phyloP scores from a whole-genome alignment of 495 filamentous ascomycete genomes.

The Penicillium flavigenum region DNA sequence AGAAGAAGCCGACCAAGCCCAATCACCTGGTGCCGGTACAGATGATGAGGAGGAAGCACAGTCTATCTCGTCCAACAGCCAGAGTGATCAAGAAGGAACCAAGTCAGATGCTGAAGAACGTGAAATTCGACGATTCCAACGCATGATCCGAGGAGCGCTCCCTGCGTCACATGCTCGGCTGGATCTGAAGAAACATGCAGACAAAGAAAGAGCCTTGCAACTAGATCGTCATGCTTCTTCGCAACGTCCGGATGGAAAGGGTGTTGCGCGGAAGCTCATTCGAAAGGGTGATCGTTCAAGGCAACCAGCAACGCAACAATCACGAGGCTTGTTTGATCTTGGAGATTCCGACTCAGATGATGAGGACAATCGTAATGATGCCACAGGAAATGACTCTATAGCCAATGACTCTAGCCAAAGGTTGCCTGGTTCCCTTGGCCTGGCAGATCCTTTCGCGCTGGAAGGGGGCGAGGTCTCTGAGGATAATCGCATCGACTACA shows the following conservation, averaged over 20 bases:
- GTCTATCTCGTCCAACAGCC: slow-evolving; percentile 23
- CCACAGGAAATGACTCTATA: background rate
- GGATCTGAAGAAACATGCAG: slow-evolving; percentile 49
- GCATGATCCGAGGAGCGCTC: slow-evolving; percentile 76
- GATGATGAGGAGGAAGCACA: slow-evolving; percentile 25
- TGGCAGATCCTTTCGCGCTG: slow-evolving; percentile 27
- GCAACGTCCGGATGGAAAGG: slow-evolving; percentile 35
- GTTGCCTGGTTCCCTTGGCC: slow-evolving; percentile 17
- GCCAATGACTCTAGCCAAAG: slow-evolving; percentile 7
- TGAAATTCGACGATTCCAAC: slow-evolving; percentile 42
- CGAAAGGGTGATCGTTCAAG: slow-evolving; percentile 26
- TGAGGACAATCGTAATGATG: slow-evolving; percentile 35
- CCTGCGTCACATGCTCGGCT: slow-evolving; percentile 89
- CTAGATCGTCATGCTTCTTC: slow-evolving; percentile 20
- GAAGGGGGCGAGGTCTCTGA: slow-evolving; percentile 50
- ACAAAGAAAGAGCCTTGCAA: slow-evolving; percentile 34
- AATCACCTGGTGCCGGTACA: slow-evolving; percentile 16
- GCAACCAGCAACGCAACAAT: slow-evolving; percentile 14
- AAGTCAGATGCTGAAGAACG: slow-evolving; percentile 26
- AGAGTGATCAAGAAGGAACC: slow-evolving; percentile 16
- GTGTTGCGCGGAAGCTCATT: slow-evolving; percentile 46
- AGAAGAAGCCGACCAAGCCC: slow-evolving; percentile 8
- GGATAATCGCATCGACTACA: slow-evolving; percentile 59
- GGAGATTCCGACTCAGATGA: slow-evolving; percentile 51
- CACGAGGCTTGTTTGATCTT: slow-evolving; percentile 48